These are phyloP conservation scores for Lentinula edodes DNA, from an alignment of 768 basidiomycete genomes.

Conservation along the genomic window DNA sequence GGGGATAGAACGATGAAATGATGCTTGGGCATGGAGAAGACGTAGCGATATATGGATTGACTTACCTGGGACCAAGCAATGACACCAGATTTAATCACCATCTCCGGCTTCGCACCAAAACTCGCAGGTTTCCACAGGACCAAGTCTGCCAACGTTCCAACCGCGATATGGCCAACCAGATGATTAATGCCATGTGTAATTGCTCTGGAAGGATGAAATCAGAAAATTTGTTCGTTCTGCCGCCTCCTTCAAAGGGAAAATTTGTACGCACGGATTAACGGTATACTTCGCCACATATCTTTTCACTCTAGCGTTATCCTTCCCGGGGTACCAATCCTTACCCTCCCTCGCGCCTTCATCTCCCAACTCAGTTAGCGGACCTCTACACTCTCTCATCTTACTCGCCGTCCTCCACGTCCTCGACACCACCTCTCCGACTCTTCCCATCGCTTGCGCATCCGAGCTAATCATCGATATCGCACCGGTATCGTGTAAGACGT, in stretches of 20 bases:
- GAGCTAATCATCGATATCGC: conserved; percentile 97
- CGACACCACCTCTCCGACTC: conserved; percentile 90
- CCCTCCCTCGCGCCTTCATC: conserved; percentile 48
- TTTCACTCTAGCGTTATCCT: conserved; percentile 89
- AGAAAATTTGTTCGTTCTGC: neutral
- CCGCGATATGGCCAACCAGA: conserved; percentile 76
- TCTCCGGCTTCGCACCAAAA: conserved; percentile 89
- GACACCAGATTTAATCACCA: conserved; percentile 93
- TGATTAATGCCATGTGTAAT: conserved; percentile 92
- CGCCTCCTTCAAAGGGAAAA: too few species aligned
- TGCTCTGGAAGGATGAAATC: conserved; percentile 45
- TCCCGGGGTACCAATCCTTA: conserved; percentile 59
- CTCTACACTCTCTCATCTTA: conserved; percentile 81
- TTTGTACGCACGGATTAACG: conserved; percentile 79
- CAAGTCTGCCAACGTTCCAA: conserved; percentile 85
- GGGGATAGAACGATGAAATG: neutral
- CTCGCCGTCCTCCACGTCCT: conserved; percentile 96
- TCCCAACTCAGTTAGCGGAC: conserved; percentile 65
- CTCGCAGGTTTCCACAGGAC: conserved; percentile 94
- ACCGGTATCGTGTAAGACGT: conserved; percentile 87
- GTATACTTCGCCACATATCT: conserved; percentile 96
- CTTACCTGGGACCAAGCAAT: conserved; percentile 86
- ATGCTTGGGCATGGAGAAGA: neutral
- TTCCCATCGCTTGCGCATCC: conserved; percentile 97
- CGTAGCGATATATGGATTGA: neutral